Evolutionary conservation across 345 rosid genomes (phyloP).

Genomic region (Zanthoxylum bungeanum): DNA sequence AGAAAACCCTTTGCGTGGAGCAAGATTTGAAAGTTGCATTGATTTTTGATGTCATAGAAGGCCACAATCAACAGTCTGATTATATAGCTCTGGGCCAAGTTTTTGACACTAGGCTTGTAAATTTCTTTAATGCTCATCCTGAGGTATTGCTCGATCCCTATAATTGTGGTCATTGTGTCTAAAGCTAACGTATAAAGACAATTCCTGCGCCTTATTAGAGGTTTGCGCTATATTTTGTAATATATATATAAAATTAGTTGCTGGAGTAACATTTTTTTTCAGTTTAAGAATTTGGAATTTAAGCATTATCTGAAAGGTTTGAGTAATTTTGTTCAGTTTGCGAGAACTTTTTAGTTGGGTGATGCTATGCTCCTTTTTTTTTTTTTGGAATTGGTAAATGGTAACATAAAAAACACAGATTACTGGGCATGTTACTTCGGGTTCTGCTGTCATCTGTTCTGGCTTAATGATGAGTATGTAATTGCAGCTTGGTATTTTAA

Average conservation of each 20-base stretch:
- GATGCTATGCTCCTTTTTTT: neutral
- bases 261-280: neutral
- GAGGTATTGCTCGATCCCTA: conserved; percentile 32
- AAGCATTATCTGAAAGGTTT: neutral
- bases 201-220: neutral
- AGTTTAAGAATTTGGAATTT: neutral
- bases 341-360: neutral
- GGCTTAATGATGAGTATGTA: neutral
- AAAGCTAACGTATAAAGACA: neutral
- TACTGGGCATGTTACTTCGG: neutral
- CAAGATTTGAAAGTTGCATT: conserved; percentile 38
- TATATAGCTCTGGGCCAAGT: conserved; percentile 31
- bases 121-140: conserved; percentile 30
- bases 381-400: neutral
- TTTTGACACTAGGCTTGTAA: conserved; percentile 35
- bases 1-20: conserved; percentile 43
- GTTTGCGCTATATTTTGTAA: neutral
- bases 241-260: neutral
- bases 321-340: neutral
- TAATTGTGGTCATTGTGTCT: neutral
- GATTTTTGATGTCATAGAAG: conserved; percentile 32
- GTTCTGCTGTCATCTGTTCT: neutral
- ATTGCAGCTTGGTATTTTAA: neutral
- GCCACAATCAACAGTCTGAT: conserved; percentile 34
- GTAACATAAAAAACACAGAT: neutral